Conservation (phyloP, 1,139 yeast species). For the Yamadazyma conglobata region DNA sequence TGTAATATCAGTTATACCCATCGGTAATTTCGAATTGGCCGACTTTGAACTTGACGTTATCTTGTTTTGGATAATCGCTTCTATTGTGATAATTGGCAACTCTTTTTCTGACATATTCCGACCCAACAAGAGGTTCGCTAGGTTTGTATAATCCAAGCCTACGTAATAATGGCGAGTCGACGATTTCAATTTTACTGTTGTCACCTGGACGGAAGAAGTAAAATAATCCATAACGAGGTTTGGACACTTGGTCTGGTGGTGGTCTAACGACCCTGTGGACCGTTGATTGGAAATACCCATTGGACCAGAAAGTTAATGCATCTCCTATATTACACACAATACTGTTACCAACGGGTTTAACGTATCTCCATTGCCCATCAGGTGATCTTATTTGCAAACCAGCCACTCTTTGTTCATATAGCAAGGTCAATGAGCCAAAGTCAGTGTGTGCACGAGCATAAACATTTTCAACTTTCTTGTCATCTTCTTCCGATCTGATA, state of each 20-base stretch:
- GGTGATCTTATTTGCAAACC: conserved; percentile 25
- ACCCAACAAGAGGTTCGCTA: conserved; percentile 23
- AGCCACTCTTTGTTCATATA: conserved; percentile 28
- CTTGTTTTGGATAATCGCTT: conserved; percentile 20
- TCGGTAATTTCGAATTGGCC: conserved; percentile 27
- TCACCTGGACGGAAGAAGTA: conserved; percentile 35
- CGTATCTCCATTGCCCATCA: conserved; percentile 28
- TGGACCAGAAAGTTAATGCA: conserved; percentile 30
- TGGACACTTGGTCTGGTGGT: conserved; percentile 26
- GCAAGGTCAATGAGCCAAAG: conserved; percentile 27
- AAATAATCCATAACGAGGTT: conserved; percentile 30
- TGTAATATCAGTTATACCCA: conserved; percentile 16
- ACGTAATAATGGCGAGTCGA: conserved; percentile 29
- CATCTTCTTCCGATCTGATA: conserved; percentile 24
- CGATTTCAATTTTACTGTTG: conserved; percentile 23
- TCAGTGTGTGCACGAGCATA: conserved; percentile 34
- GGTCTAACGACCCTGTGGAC: conserved; percentile 31
- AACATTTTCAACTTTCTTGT: conserved; percentile 24
- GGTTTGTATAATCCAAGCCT: conserved; percentile 25
- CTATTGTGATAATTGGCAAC: conserved; percentile 27
- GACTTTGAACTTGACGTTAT: conserved; percentile 22
- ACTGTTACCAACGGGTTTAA: conserved; percentile 26
- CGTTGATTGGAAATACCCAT: conserved; percentile 31
- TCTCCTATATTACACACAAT: conserved; percentile 32
- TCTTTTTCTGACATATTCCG: conserved; percentile 28